Percentiles rank a stretch among this genome's conserved stretches.
These are phyloP conservation scores for Aegilops umbellulata DNA, from an alignment of 176 grass and related monocot genomes.

Conservation along the genomic window DNA sequence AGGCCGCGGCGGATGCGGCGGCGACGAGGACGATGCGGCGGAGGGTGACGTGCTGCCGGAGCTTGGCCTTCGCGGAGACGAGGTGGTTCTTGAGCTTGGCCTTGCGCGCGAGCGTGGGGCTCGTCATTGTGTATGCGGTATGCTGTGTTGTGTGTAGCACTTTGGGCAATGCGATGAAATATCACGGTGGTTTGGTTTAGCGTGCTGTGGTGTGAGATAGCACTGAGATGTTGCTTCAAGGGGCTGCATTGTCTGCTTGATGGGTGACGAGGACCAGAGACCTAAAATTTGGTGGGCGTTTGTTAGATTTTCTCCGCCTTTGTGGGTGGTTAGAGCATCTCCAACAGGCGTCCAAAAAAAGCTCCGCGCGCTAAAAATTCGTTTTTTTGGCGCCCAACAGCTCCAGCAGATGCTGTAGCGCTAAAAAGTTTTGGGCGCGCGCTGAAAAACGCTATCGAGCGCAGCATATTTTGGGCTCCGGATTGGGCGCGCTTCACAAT, in stretches of 20 bases:
- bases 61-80: conserved; percentile 53
- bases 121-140: conserved; percentile 22
- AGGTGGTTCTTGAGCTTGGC: conserved; percentile 54
- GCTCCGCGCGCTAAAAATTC: no score
- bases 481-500: no score
- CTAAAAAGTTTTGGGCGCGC: no score
- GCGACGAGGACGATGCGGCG: conserved; percentile 41
- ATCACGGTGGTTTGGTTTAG: no score
- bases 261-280: conserved; percentile 9
- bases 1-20: conserved; percentile 24
- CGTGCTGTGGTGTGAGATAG: background rate
- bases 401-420: no score
- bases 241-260: background rate
- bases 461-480: no score
- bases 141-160: no score
- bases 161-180: background rate
- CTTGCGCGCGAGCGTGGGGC: conserved; percentile 49
- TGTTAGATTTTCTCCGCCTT: background rate
- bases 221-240: conserved; percentile 29
- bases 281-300: conserved; percentile 26
- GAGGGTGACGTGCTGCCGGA: conserved; percentile 48
- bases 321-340: no score
- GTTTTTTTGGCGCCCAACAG: no score
- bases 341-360: no score
- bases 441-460: no score